These are phyloP conservation scores for Nymphaea thermarum DNA, from an alignment of 164 flowering plant species.

Conservation along the genomic window DNA sequence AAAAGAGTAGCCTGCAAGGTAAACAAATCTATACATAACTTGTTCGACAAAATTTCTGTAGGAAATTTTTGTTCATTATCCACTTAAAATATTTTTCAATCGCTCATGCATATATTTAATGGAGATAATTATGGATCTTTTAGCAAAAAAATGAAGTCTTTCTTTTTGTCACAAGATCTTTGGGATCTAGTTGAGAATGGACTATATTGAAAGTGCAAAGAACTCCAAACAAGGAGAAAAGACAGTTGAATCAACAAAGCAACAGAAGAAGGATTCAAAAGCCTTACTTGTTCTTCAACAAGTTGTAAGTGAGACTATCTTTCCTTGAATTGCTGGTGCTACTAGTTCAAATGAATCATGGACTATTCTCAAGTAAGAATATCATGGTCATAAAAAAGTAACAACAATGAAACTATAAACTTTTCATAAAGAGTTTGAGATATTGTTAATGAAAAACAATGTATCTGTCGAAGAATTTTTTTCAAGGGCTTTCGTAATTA, in stretches of 20 bases:
- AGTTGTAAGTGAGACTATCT: slow-evolving; percentile 2
- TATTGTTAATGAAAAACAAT: not conserved
- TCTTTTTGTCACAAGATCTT: not conserved
- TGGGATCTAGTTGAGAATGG: not conserved
- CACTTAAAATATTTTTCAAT: not conserved
- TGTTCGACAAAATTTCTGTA: no score
- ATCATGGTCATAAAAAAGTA: slow-evolving; percentile 1
- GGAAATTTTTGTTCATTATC: not conserved
- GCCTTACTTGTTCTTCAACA: slow-evolving; percentile 3
- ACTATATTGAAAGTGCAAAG: not conserved
- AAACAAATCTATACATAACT: not conserved
- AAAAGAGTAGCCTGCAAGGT: no score
- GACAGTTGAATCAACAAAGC: not conserved
- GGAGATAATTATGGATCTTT: not conserved
- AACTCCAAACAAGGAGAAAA: no score
- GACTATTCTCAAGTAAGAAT: not conserved
- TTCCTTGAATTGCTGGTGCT: not conserved
- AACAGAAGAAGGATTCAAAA: no score
- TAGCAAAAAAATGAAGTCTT: not conserved
- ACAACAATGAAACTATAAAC: not conserved
- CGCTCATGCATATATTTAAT: not conserved
- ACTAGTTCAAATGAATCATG: slow-evolving; percentile 3
- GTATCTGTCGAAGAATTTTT: not conserved
- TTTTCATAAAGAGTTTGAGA: slow-evolving; percentile 4
- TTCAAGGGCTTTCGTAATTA: not conserved